phyloP scores from a whole-genome alignment of 106 monocot species.

The Allium fistulosum region DNA sequence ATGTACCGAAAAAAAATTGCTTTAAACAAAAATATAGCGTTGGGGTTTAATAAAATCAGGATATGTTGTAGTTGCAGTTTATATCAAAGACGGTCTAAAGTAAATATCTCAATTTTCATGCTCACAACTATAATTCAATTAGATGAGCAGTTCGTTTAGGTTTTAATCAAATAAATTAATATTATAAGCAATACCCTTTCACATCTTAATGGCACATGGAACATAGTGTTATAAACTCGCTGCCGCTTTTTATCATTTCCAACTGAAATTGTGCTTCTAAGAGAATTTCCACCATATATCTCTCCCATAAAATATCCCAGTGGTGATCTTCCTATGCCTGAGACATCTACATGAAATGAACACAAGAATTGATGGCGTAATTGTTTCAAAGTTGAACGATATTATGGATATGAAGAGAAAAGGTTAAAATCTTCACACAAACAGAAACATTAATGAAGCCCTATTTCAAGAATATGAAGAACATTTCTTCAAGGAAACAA shows the following conservation, averaged over 20 bases:
- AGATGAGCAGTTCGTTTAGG: too few relatives aligned
- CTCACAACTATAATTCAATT: too few relatives aligned
- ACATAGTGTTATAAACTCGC: conserved; percentile 91
- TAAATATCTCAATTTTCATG: too few relatives aligned
- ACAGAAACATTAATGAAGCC: neutral
- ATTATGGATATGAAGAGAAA: neutral
- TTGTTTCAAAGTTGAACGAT: neutral
- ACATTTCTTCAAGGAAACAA: too few relatives aligned
- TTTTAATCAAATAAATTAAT: neutral
- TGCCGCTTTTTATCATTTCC: conserved; percentile 95
- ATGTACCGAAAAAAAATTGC: too few relatives aligned
- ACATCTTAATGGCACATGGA: conserved; percentile 91
- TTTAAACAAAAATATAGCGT: too few relatives aligned
- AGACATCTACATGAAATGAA: conserved; percentile 32
- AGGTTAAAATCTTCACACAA: neutral
- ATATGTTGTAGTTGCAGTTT: too few relatives aligned
- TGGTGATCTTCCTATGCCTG: conserved; percentile 43
- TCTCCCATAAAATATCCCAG: conserved; percentile 74
- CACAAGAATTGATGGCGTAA: neutral
- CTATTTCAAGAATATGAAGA: too few relatives aligned
- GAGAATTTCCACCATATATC: conserved; percentile 75
- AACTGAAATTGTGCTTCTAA: conserved; percentile 78
- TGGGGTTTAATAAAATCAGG: too few relatives aligned
- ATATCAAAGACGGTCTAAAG: too few relatives aligned
- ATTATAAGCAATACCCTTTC: conserved; percentile 58